Base-by-base conservation (phyloP, 2,329 filamentous ascomycete genomes). In the Penicillium brasilianum region DNA sequence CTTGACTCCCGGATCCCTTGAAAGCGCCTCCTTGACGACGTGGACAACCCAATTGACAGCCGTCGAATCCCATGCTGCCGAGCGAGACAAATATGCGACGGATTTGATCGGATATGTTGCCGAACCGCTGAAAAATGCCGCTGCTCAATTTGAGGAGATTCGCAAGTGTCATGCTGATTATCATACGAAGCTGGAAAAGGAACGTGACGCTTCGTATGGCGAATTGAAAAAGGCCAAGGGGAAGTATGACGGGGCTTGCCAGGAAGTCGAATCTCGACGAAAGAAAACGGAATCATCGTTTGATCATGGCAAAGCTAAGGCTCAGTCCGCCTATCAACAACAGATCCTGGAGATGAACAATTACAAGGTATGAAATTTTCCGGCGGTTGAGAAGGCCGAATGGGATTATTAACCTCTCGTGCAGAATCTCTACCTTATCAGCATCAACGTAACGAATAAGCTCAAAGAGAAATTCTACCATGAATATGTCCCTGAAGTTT, bases 381-480 rank as follows among this genome's bases (percentile, higher is more conserved):
- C 14, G 49, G 9, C 2, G 4, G 14, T 25, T 20, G 5, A 18
- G 14, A 4, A 11, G 9, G 22, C 18, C 20, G 6, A 10, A 18
- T 61, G 25, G 25, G 61, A 32, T 8, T 69, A 74, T 57, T 75
- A 48, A 72, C 48, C 6, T 18, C 39, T 34, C 7, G n/a, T 18
- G 14, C 67, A 87, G 83, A 99, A 99, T 76, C 93, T 91, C n/a
- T 99, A 99, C 74, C 82, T 99, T 63, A 97, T 99, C 72, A 86
- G 88, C 63, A 97, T 99, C 80, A 96, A 96, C 74, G 92, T 98
- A 60, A 96, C 93, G 36, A 99, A 99, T 79, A 96, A 95, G 81
- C 89, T 97, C 73, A 99, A 98, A 81, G 93, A 97, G 75, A 92
- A 90, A 74, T 98, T 98, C 81, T 99, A 97, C 74, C 90, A 98